Percentiles rank a stretch among this genome's conserved stretches.
These are phyloP conservation scores for Jaapia argillacea DNA, from an alignment of 768 basidiomycete genomes.

Conservation along the genomic window DNA sequence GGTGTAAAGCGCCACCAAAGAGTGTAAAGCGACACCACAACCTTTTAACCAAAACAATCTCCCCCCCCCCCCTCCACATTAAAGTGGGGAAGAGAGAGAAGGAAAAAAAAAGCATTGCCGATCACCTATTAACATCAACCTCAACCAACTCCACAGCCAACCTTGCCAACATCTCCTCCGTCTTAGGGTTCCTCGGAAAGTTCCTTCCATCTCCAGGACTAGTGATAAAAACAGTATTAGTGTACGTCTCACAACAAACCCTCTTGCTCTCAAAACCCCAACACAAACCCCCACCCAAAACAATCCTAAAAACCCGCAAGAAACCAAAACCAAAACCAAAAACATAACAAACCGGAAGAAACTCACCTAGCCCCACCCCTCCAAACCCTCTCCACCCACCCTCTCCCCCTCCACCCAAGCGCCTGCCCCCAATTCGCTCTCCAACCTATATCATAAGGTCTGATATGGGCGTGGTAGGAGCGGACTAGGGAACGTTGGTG, in stretches of 20 bases:
- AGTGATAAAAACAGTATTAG: slow-evolving; percentile 4
- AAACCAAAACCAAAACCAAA: too few relatives aligned
- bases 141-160: slow-evolving; percentile 55
- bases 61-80: too few relatives aligned
- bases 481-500: slow-evolving; percentile 56
- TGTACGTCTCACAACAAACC: too few relatives aligned
- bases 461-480: slow-evolving; percentile 49
- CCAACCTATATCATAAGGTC: slow-evolving; percentile 69
- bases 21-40: too few relatives aligned
- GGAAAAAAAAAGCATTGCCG: too few relatives aligned
- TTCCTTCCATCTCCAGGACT: slow-evolving; percentile 58
- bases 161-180: slow-evolving; percentile 56
- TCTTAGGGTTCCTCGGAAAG: slow-evolving; percentile 59
- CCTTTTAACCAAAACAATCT: too few relatives aligned
- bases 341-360: background rate
- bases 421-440: slow-evolving; percentile 59
- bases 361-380: slow-evolving; percentile 51
- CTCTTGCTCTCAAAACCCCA: too few relatives aligned
- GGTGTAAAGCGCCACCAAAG: too few relatives aligned
- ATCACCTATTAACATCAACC: slow-evolving; percentile 37
- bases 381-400: slow-evolving; percentile 49
- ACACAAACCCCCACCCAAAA: too few relatives aligned
- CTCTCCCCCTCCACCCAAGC: slow-evolving; percentile 46
- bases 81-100: too few relatives aligned
- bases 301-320: too few relatives aligned